Conservation (phyloP, 768 basidiomycete species). For the Podaxis rugospora region DNA sequence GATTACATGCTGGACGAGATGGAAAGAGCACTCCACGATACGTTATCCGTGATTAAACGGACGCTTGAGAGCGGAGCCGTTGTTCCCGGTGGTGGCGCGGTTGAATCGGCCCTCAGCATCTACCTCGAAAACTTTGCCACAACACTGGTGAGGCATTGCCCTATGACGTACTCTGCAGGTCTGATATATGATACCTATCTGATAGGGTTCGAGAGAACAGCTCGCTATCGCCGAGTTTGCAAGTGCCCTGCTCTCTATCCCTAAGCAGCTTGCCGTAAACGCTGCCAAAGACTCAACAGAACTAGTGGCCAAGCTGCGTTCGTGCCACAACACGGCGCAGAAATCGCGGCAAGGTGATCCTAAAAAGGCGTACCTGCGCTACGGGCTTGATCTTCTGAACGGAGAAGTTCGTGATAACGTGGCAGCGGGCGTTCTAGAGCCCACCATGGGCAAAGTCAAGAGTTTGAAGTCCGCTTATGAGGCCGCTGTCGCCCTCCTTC, state of each 20-base stretch:
- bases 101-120: conserved; percentile 94
- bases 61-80: conserved; percentile 95
- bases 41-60: conserved; percentile 91
- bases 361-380: conserved; percentile 85
- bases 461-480: conserved; percentile 97
- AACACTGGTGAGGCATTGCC: conserved; percentile 67
- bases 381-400: conserved; percentile 91
- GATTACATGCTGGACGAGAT: conserved; percentile 99
- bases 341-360: conserved; percentile 88
- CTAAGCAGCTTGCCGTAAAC: conserved; percentile 95
- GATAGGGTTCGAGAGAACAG: conserved; percentile 94
- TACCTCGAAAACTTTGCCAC: conserved; percentile 99
- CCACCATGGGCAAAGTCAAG: conserved; percentile 95
- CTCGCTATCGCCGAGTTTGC: conserved; percentile 99
- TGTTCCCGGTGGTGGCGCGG: conserved; percentile 96
- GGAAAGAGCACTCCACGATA: conserved; percentile 95
- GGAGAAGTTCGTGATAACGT: conserved; percentile 96
- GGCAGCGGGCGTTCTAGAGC: conserved; percentile 89
- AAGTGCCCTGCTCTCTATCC: conserved; percentile 85
- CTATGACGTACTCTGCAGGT: neutral
- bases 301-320: conserved; percentile 92
- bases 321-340: conserved; percentile 96
- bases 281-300: conserved; percentile 99
- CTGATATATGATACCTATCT: neutral
- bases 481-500: conserved; percentile 88